Percentiles rank a stretch among this genome's conserved stretches.
These are phyloP conservation scores for Terfezia boudieri DNA, from an alignment of 495 filamentous ascomycete species.

Conservation along the genomic window DNA sequence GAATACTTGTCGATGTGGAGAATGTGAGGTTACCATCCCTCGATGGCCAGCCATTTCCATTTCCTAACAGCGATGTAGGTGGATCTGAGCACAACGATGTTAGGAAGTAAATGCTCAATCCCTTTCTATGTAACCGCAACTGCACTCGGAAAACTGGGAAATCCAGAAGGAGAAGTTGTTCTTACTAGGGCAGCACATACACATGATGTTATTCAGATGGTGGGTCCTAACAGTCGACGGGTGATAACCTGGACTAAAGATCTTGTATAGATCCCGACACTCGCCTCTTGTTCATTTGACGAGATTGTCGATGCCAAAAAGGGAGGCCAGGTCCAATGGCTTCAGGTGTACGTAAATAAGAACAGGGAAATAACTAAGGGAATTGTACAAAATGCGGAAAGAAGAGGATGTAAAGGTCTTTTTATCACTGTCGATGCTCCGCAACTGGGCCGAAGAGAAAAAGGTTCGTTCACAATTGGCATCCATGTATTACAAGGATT, in stretches of 20 bases:
- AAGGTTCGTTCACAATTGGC: constrained; percentile 18
- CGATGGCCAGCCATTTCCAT: neutral
- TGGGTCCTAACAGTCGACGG: constrained; percentile 38
- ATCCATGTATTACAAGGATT: too few species aligned
- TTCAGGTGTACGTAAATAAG: constrained; percentile 97
- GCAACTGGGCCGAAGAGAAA: constrained; percentile 82
- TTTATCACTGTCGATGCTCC: constrained; percentile 98
- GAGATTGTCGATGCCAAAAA: constrained; percentile 74
- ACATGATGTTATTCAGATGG: constrained; percentile 89
- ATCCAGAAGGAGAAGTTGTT: constrained; percentile 52
- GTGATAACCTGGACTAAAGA: constrained; percentile 15
- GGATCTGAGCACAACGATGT: constrained; percentile 72
- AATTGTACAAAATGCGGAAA: constrained; percentile 81
- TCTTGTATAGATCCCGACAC: constrained; percentile 65
- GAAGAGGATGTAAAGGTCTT: constrained; percentile 77
- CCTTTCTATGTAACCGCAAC: constrained; percentile 62
- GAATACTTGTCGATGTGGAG: constrained; percentile 65
- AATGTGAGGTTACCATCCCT: constrained; percentile 16
- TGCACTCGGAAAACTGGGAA: constrained; percentile 50
- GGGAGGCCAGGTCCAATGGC: constrained; percentile 76
- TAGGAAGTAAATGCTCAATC: constrained; percentile 54
- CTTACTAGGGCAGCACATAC: constrained; percentile 52
- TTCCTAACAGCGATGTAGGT: constrained; percentile 20
- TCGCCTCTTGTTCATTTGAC: constrained; percentile 95
- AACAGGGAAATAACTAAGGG: constrained; percentile 73